These are phyloP conservation scores for Plasmodium malariae DNA, from an alignment of 169 alveolate genomes.

Conservation along the genomic window DNA sequence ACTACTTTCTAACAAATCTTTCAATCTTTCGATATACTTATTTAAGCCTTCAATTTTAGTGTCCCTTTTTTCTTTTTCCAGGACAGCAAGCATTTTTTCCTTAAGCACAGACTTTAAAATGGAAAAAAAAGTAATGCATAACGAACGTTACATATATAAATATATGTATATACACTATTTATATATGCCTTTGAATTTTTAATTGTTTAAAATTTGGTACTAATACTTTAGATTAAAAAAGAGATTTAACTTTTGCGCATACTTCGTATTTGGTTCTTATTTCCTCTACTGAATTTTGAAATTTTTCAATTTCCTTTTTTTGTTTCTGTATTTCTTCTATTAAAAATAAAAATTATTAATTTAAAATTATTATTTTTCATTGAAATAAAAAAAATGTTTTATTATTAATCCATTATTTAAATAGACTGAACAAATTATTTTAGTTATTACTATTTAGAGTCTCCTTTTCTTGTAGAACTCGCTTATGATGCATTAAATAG, in stretches of 20 bases:
- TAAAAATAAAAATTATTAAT: slow-evolving; percentile 43
- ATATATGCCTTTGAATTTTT: slow-evolving; percentile 15
- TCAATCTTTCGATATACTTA: slow-evolving; percentile 53
- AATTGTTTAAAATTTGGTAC: slow-evolving; percentile 1
- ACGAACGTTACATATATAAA: not conserved
- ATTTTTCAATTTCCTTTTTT: slow-evolving; percentile 68
- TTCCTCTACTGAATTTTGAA: slow-evolving; percentile 62
- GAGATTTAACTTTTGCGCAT: not conserved
- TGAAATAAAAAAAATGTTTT: too few relatives aligned
- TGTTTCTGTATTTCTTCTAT: slow-evolving; percentile 73
- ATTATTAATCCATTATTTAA: too few relatives aligned
- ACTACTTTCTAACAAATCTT: slow-evolving; percentile 60
- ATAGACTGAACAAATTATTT: slow-evolving; percentile 1
- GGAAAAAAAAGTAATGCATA: slow-evolving; percentile 11
- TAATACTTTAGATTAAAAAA: slow-evolving; percentile 12
- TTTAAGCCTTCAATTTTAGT: slow-evolving; percentile 74
- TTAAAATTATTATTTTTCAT: slow-evolving; percentile 9
- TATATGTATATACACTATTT: not conserved
- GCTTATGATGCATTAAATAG: slow-evolving; percentile 74
- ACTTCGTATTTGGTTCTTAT: slow-evolving; percentile 70
- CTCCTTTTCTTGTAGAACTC: slow-evolving; percentile 75
- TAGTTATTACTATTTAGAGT: slow-evolving; percentile 58
- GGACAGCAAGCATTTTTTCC: slow-evolving; percentile 53
- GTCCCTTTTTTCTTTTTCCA: slow-evolving; percentile 73
- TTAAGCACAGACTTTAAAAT: slow-evolving; percentile 62